Conservation (phyloP, 2,329 filamentous ascomycete genomes). For the Neonectria punicea region DNA sequence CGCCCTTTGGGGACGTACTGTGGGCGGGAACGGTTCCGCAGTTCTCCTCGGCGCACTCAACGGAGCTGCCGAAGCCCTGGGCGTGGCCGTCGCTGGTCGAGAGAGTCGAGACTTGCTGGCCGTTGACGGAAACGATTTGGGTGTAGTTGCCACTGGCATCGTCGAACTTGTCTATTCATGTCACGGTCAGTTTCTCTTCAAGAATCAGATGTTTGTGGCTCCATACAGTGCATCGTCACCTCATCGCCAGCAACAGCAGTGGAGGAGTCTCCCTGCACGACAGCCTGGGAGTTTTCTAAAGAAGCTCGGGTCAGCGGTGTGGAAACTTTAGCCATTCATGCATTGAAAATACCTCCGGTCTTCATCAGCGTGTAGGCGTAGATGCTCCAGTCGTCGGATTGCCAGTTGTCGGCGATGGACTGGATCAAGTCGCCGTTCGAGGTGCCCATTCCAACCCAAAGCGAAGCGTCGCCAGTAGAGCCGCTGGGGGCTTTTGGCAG, state of each 20-base stretch:
- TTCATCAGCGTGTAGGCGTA: slow-evolving; percentile 55
- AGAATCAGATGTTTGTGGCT: rapidly evolving
- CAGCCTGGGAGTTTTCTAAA: slow-evolving; percentile 29
- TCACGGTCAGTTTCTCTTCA: not conserved
- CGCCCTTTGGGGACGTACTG: slow-evolving; percentile 10
- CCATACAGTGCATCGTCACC: slow-evolving; percentile 38
- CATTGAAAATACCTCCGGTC: slow-evolving; percentile 38
- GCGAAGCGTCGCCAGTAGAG: slow-evolving; percentile 50
- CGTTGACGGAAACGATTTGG: slow-evolving; percentile 36
- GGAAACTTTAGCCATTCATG: not conserved
- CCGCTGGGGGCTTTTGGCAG: slow-evolving; percentile 52
- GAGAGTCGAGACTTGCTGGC: slow-evolving; percentile 50
- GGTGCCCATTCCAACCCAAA: slow-evolving; percentile 62
- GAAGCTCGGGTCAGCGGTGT: not conserved
- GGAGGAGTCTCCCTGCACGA: slow-evolving; percentile 29
- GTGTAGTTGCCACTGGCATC: slow-evolving; percentile 28
- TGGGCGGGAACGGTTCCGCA: slow-evolving; percentile 64
- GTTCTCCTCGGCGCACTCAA: slow-evolving; percentile 78
- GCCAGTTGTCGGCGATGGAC: slow-evolving; percentile 55
- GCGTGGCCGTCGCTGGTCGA: slow-evolving; percentile 56
- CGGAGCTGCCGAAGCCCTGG: slow-evolving; percentile 55
- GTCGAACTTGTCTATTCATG: slow-evolving; percentile 31
- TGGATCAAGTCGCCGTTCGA: slow-evolving; percentile 59
- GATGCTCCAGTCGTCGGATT: slow-evolving; percentile 49
- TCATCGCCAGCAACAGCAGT: slow-evolving; percentile 27